Base-by-base conservation (phyloP, 1,139 yeast genomes). In the Diutina sp. region DNA sequence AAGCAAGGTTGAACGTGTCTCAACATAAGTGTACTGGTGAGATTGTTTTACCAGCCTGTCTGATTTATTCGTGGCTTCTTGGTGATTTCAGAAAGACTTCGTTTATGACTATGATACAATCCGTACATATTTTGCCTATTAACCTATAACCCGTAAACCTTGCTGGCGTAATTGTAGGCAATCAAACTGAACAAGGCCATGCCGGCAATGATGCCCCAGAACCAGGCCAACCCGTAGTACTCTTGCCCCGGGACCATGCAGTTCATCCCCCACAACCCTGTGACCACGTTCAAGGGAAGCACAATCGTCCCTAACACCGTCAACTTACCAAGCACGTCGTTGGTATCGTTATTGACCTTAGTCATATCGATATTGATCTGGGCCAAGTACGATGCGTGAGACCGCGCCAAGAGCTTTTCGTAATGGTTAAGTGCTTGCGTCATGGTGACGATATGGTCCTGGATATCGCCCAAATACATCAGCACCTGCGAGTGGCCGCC, bases 201-300 rank as follows among this genome's bases (percentile, higher is more conserved):
- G 16, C 68, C 64, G 21, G 66, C 64, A 30, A 74, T 63, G 46
- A 75, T 75, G 7, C 67, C 64, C 67, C 83, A 87, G 69, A 93
- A 93, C 99, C 99, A 93, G 5, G 74, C 69, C 62, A 91, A 72
- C 1, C 89, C 85, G 14, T 80, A 84, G 55, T 76, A 74, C 35
- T 80, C 85, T 67, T 91, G 98, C 0, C 99, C 99, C 0, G 99
- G 99, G 46, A 93, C 98, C 11, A 88, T 63, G 61, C 95, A 96
- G 72, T 93, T 93, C 99, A 93, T 93, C 59, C 99, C 99, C 98
- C 98, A 93, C 56, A 93, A 74, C 35, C 99, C 99, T 0, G 99
- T 93, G 29, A 93, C 85, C 58, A 93, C 89, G 67, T 93, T 93
- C 78, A 93, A 82, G 3, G 99, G 99, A 59, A 93, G 74, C 8